phyloP scores from a whole-genome alignment of 805 yeast genomes.

The Kluyveromyces siamensis region DNA sequence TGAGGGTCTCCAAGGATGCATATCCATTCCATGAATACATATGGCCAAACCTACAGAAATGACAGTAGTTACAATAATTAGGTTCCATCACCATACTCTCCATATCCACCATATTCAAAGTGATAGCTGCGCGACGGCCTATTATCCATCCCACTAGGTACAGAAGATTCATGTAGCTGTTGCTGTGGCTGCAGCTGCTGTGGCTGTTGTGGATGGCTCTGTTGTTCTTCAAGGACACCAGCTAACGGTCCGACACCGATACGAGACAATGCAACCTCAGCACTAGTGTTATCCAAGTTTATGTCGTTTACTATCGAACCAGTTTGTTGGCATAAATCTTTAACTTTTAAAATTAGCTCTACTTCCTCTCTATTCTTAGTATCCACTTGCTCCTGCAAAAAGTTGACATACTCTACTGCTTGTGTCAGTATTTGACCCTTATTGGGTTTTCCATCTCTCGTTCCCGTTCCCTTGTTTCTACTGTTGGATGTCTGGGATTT shows the following conservation, averaged over 20 bases:
- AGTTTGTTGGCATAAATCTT: conserved; percentile 40
- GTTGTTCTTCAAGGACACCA: conserved; percentile 12
- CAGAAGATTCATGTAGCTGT: neutral
- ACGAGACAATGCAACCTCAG: conserved; percentile 64
- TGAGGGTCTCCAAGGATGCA: neutral
- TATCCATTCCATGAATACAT: no score
- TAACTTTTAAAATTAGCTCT: conserved; percentile 53
- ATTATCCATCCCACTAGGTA: neutral
- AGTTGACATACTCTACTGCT: conserved; percentile 62
- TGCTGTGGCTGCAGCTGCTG: neutral
- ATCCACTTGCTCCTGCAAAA: conserved; percentile 64
- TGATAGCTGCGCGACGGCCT: conserved; percentile 6
- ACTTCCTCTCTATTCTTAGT: conserved; percentile 72
- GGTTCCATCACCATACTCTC: conserved; percentile 24
- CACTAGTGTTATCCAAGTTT: conserved; percentile 58
- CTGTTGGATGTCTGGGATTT: conserved; percentile 4
- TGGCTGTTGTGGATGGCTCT: neutral
- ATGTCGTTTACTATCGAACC: conserved; percentile 34
- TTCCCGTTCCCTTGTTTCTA: conserved; percentile 44
- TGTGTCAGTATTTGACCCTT: conserved; percentile 74
- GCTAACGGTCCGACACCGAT: conserved; percentile 81
- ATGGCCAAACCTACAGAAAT: no score
- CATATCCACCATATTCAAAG: conserved; percentile 33
- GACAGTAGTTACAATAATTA: neutral
- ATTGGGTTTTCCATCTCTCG: conserved; percentile 77